Conservation (phyloP, 1,284 basidiomycete species). For the Athelia psychrophila region DNA sequence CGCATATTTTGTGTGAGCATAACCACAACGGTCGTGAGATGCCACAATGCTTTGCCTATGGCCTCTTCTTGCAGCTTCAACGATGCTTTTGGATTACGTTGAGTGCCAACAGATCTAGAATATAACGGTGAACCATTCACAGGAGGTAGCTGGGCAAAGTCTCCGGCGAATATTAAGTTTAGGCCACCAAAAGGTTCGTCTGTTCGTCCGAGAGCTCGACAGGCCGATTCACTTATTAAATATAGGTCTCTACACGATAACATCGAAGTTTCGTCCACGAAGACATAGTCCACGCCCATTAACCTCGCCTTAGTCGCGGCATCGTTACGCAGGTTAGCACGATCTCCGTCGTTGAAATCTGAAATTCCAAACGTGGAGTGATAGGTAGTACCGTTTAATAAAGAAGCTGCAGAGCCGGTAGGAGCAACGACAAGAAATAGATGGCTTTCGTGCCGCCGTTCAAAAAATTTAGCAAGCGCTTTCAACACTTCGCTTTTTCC, state of each 20-base stretch:
- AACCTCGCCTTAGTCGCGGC: slow-evolving; percentile 11
- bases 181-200: slow-evolving; percentile 8
- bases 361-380: slow-evolving; percentile 30
- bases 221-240: slow-evolving; percentile 10
- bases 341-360: not conserved
- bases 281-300: slow-evolving; percentile 28
- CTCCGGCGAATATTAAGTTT: slow-evolving; percentile 17
- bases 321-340: not conserved
- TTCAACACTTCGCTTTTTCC: slow-evolving; percentile 34
- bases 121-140: slow-evolving; percentile 14
- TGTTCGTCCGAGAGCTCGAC: not conserved
- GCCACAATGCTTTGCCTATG: slow-evolving; percentile 29
- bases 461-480: slow-evolving; percentile 25
- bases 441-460: slow-evolving; percentile 16
- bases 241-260: slow-evolving; percentile 24
- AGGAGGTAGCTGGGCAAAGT: slow-evolving; percentile 17
- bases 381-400: slow-evolving; percentile 35
- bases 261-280: slow-evolving; percentile 38
- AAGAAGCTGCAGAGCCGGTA: slow-evolving; percentile 33
- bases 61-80: slow-evolving; percentile 12
- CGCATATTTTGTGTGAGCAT: slow-evolving; percentile 32
- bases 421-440: slow-evolving; percentile 30
- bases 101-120: slow-evolving; percentile 10
- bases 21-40: slow-evolving; percentile 28
- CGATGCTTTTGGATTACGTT: slow-evolving; percentile 1